phyloP scores from a whole-genome alignment of 495 filamentous ascomycete species.

The Penicillium samsonianum region DNA sequence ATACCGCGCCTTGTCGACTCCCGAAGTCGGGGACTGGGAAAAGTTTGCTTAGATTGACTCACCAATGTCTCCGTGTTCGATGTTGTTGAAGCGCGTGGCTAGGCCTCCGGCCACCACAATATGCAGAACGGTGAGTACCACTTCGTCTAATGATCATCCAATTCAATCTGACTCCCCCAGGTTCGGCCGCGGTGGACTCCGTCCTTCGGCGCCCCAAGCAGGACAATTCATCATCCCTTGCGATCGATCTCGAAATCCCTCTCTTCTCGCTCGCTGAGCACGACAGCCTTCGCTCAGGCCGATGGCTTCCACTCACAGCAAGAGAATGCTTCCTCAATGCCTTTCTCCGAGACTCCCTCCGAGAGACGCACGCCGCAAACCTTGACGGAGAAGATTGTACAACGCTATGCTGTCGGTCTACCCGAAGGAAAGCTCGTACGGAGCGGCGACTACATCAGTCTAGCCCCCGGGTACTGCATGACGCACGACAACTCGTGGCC shows the following conservation, averaged over 20 bases:
- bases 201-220: neutral
- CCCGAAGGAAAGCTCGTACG: conserved; percentile 68
- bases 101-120: neutral
- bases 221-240: conserved; percentile 7
- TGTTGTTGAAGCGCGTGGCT: conserved; percentile 6
- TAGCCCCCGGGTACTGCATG: conserved; percentile 76
- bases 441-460: conserved; percentile 80
- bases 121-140: conserved; percentile 1
- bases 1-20: neutral
- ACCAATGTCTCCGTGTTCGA: conserved; percentile 9
- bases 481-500: conserved; percentile 95
- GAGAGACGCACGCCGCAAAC: conserved; percentile 56
- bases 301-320: conserved; percentile 8
- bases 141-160: neutral
- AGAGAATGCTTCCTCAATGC: conserved; percentile 1
- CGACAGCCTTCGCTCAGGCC: neutral
- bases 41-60: conserved; percentile 8
- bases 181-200: conserved; percentile 5
- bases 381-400: conserved; percentile 90
- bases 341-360: conserved; percentile 1
- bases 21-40: conserved; percentile 3
- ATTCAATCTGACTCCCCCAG: neutral
- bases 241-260: neutral
- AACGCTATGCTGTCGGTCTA: conserved; percentile 72
- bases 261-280: conserved; percentile 1